Conservation (phyloP, 2,329 filamentous ascomycete genomes). For the Epichloe amarillans region DNA sequence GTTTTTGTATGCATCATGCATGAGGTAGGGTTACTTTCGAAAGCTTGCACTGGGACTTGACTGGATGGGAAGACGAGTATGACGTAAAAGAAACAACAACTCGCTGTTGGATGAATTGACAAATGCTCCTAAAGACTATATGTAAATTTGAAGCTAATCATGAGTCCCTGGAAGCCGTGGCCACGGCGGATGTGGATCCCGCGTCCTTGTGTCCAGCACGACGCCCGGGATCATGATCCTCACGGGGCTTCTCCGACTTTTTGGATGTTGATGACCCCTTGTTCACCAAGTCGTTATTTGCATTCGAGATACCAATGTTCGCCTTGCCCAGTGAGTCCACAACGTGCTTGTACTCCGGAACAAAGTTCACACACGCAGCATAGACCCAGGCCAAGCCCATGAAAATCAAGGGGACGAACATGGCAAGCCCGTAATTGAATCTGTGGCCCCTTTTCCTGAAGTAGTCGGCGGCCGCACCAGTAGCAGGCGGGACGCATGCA, state of each 20-base stretch:
- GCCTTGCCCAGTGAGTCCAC: conserved; percentile 43
- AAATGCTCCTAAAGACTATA: background rate
- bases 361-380: conserved; percentile 50
- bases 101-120: background rate
- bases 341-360: conserved; percentile 47
- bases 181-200: background rate
- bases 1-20: too few species aligned
- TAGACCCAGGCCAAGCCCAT: conserved; percentile 45
- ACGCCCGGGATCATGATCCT: background rate
- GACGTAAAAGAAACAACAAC: too few species aligned
- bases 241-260: background rate
- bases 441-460: conserved; percentile 16
- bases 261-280: background rate
- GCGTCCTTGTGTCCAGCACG: background rate
- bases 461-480: conserved; percentile 53
- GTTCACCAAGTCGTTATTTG: background rate
- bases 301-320: conserved; percentile 23
- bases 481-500: conserved; percentile 58
- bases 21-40: too few species aligned
- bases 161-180: background rate
- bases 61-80: too few species aligned
- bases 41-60: too few species aligned
- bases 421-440: conserved; percentile 41
- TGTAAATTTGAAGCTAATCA: background rate
- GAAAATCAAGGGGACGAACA: conserved; percentile 52